Evolutionary conservation across 129 eudicot species (phyloP).

Genomic region (Scalesia atractyloides): DNA sequence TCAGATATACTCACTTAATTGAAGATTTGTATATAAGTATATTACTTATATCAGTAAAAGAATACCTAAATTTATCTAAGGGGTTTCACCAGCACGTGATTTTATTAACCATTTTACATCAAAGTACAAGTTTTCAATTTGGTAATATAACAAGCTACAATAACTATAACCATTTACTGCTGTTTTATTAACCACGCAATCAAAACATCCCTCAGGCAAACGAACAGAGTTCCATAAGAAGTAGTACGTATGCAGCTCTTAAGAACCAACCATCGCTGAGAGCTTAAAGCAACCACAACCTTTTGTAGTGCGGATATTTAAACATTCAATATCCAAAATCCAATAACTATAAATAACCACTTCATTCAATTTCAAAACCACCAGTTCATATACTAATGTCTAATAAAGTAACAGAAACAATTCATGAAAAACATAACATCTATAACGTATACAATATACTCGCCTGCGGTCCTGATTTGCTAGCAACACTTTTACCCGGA

Average conservation of each 20-base stretch:
- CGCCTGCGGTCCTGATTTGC: conserved; percentile 43
- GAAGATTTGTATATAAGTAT: neutral
- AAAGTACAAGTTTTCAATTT: no score
- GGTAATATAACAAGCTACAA: no score
- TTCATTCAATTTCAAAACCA: conserved; percentile 7
- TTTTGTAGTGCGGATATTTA: no score
- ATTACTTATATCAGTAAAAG: conserved; percentile 5
- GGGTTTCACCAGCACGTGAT: no score
- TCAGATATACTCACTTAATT: conserved; percentile 16
- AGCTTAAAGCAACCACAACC: no score
- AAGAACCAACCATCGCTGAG: no score
- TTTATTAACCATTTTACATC: no score
- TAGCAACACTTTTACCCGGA: conserved; percentile 44
- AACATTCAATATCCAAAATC: neutral
- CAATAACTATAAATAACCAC: neutral
- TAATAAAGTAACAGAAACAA: no score
- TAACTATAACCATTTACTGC: neutral
- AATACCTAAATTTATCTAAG: conserved; percentile 3
- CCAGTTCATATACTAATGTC: no score
- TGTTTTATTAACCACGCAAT: neutral
- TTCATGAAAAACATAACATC: neutral
- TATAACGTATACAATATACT: neutral
- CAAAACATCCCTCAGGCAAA: no score
- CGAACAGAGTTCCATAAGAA: conserved; percentile 5
- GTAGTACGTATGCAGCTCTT: neutral